Base-by-base conservation (phyloP, 768 basidiomycete species). In the Mycena haematopus region DNA sequence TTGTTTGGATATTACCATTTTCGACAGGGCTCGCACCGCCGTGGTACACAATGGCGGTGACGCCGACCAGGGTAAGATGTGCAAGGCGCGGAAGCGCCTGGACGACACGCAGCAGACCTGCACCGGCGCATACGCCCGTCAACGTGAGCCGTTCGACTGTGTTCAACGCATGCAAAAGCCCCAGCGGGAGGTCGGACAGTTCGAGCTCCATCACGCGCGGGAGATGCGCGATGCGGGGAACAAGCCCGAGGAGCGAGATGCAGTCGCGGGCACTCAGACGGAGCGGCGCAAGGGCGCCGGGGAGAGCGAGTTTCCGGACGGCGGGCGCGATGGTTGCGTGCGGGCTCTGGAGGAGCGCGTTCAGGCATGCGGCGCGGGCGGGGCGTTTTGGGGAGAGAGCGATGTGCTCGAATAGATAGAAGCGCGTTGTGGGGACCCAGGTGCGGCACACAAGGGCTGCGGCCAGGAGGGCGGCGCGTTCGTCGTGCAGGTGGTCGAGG, bases 401-500 rank as follows among this genome's bases (percentile, higher is more conserved):
- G 21, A 76, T 51, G 6, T 56, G 29, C 25, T 53, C 52, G 52
- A 72, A 76, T 29, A 70, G 65, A 65, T 76, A 74, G 47, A 65
- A 72, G 11, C 71, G 71, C 13, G 72, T 63, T 2, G 74, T 66
- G 5, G 72, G 72, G n/a, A 70, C 65, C 72, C 72, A 75, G 13
- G 65, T 42, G 2, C 71, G 70, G 46, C 69, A 73, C 19, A 71
- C 66, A 31, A 72, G 65, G 7, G 67, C 66, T 51, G 71, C 73
- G 1, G 65, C 63, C 24, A 52, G 53, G 27, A 77, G 68, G 15
- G 73, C 31, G 1, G 27, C 45, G 17, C 57, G 57, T 44, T 77
- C 71, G 31, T 70, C 62, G 65, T 77, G 68, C 38, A 77, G 71
- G 55, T 68, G 71, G 67, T 77, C 75, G 63, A 77, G 65, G 42